Percentiles rank a stretch among this genome's conserved stretches.
Conservation (phyloP, 2,329 filamentous ascomycete species). For the Diatrype stigma region DNA sequence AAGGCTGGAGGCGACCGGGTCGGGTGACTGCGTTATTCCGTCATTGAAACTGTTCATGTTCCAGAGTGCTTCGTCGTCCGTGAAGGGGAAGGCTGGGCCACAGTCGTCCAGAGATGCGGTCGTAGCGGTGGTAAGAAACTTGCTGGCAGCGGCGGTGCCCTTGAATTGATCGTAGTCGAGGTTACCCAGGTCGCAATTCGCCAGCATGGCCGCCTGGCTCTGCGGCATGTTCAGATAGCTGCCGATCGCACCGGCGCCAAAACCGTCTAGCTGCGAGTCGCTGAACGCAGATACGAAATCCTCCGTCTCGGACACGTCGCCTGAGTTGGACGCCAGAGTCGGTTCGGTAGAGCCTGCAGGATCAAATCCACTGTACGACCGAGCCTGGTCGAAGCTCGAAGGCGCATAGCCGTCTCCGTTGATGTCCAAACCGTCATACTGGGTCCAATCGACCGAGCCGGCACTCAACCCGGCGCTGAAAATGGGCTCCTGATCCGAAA, state of each 20-base stretch:
- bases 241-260: constrained; percentile 44
- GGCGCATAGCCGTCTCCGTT: constrained; percentile 26
- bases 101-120: constrained; percentile 32
- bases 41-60: constrained; percentile 34
- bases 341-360: constrained; percentile 43
- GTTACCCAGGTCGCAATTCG: constrained; percentile 42
- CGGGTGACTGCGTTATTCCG: constrained; percentile 30
- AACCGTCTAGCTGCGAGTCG: constrained; percentile 42
- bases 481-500: constrained; percentile 52
- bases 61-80: constrained; percentile 42
- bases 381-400: constrained; percentile 28
- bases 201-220: constrained; percentile 32
- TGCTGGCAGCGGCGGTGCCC: constrained; percentile 45
- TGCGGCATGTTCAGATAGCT: constrained; percentile 46
- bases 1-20: constrained; percentile 27
- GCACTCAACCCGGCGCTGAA: constrained; percentile 60
- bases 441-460: constrained; percentile 51
- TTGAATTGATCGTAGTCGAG: constrained; percentile 54
- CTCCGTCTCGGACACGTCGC: constrained; percentile 64
- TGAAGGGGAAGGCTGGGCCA: constrained; percentile 40
- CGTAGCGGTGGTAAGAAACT: constrained; percentile 33
- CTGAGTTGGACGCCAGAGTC: constrained; percentile 57
- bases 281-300: constrained; percentile 45
- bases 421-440: constrained; percentile 47
- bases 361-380: constrained; percentile 44